phyloP scores from a whole-genome alignment of 106 monocot genomes.

The Dioscorea zingiberensis region DNA sequence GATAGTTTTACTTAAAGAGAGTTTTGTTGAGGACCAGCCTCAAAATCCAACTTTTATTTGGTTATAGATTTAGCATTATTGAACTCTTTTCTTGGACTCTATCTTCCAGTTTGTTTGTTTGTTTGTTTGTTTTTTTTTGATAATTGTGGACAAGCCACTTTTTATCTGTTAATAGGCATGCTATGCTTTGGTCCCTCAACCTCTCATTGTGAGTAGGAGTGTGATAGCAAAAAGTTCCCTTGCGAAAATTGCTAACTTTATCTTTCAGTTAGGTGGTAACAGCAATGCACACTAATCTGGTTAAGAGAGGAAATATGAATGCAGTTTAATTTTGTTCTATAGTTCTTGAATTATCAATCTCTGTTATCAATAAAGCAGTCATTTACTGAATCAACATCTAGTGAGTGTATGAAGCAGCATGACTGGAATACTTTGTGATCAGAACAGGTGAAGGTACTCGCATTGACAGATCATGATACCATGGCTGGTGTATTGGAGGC shows the following conservation, averaged over 20 bases:
- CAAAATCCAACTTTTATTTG: neutral
- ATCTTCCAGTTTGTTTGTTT: neutral
- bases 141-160: no score
- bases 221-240: no score
- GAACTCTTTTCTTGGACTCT: neutral
- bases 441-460: constrained; percentile 50
- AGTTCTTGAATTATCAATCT: neutral
- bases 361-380: neutral
- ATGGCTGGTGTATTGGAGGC: constrained; percentile 45
- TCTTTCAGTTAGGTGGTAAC: no score
- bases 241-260: no score
- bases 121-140: no score
- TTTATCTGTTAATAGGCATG: no score
- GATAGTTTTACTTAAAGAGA: neutral
- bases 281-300: no score
- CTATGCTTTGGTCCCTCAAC: no score
- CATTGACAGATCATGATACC: constrained; percentile 53
- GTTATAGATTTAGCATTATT: neutral
- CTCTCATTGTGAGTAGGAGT: no score
- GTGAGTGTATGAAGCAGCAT: neutral
- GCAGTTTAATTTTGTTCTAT: no score
- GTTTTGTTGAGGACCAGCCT: neutral
- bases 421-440: constrained; percentile 11
- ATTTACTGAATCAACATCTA: neutral
- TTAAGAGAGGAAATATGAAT: no score